phyloP scores from a whole-genome alignment of 169 alveolate species.

The Plasmodium reichenowi region DNA sequence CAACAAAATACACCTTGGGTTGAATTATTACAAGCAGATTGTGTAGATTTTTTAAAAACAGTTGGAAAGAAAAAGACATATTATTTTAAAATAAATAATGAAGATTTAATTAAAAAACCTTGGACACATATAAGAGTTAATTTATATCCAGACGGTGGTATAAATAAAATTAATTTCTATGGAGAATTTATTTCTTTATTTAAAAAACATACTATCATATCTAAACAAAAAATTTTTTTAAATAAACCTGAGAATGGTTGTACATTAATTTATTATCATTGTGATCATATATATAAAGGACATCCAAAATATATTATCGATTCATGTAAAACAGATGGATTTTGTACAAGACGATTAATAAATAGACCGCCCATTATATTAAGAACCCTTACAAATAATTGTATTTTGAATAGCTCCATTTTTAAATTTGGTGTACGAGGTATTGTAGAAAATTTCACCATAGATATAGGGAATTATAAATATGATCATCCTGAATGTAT shows the following conservation, averaged over 20 bases:
- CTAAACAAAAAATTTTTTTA: slow-evolving; percentile 68
- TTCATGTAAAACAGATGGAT: slow-evolving; percentile 54
- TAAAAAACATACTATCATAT: slow-evolving; percentile 68
- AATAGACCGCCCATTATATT: slow-evolving; percentile 71
- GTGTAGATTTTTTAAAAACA: slow-evolving; percentile 64
- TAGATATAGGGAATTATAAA: slow-evolving; percentile 65
- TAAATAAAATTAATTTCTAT: slow-evolving; percentile 66
- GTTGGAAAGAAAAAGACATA: slow-evolving; percentile 46
- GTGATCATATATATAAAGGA: slow-evolving; percentile 67
- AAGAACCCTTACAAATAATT: slow-evolving; percentile 52
- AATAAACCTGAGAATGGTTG: slow-evolving; percentile 77
- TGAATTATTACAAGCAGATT: slow-evolving; percentile 75
- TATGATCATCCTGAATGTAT: slow-evolving; percentile 62
- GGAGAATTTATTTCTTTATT: slow-evolving; percentile 68
- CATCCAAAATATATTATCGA: slow-evolving; percentile 64
- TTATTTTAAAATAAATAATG: slow-evolving; percentile 57
- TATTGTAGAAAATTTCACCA: slow-evolving; percentile 59
- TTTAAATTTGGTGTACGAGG: slow-evolving; percentile 76
- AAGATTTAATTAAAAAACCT: slow-evolving; percentile 39
- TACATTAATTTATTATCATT: slow-evolving; percentile 53
- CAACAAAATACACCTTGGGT: slow-evolving; percentile 71
- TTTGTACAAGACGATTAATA: slow-evolving; percentile 54
- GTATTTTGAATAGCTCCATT: slow-evolving; percentile 40
- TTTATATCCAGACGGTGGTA: slow-evolving; percentile 76
- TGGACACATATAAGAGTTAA: slow-evolving; percentile 73